These are phyloP conservation scores for Amauroascus verrucosus DNA, from an alignment of 2,329 filamentous ascomycete genomes.

Conservation along the genomic window DNA sequence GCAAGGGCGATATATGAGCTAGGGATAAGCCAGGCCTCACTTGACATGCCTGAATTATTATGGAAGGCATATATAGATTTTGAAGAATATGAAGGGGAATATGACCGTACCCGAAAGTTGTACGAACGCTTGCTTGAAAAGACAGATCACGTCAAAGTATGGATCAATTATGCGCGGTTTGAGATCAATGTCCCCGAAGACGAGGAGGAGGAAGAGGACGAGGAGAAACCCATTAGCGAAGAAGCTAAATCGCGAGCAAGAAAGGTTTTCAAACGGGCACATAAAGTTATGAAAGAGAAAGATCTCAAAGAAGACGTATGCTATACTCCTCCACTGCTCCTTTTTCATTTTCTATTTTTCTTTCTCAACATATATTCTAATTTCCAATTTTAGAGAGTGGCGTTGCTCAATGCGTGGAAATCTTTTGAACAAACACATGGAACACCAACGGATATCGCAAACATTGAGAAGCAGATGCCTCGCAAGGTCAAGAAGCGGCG, in stretches of 20 bases:
- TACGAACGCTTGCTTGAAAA: slow-evolving; percentile 88
- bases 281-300: slow-evolving; percentile 77
- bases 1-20: slow-evolving; percentile 86
- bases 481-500: slow-evolving; percentile 84
- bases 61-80: slow-evolving; percentile 99
- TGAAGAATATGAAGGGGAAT: slow-evolving; percentile 90
- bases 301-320: slow-evolving; percentile 76
- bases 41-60: slow-evolving; percentile 95
- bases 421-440: slow-evolving; percentile 86
- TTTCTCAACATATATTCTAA: slow-evolving; percentile 24
- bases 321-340: slow-evolving; percentile 2
- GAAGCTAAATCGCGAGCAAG: slow-evolving; percentile 74
- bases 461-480: slow-evolving; percentile 88
- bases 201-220: slow-evolving; percentile 52
- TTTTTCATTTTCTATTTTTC: not conserved
- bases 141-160: slow-evolving; percentile 98
- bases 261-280: slow-evolving; percentile 71
- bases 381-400: slow-evolving; percentile 51
- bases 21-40: slow-evolving; percentile 65
- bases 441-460: slow-evolving; percentile 60
- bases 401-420: slow-evolving; percentile 83
- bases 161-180: slow-evolving; percentile 97
- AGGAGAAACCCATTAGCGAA: slow-evolving; percentile 58
- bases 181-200: slow-evolving; percentile 85
- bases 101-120: slow-evolving; percentile 65